Base-by-base conservation (phyloP, 2,329 filamentous ascomycete species). In the Neofusicoccum sp. region DNA sequence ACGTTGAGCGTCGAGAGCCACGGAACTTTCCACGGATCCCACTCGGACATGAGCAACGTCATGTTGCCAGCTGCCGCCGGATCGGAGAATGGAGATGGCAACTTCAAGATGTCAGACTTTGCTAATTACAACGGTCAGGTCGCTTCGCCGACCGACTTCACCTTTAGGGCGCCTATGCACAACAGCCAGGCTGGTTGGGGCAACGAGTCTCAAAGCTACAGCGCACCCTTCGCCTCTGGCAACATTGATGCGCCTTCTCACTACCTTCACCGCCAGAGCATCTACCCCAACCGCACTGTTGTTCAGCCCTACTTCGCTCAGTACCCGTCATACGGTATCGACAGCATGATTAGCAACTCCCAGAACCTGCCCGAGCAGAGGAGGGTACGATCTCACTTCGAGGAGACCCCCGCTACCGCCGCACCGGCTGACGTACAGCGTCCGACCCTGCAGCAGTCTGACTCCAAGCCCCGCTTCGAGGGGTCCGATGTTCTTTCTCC, bases 91-190 rank as follows among this genome's bases (percentile, higher is more conserved):
- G 69, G 70, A 65, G 69, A 71, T 20, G 67, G 66, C 64, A 60
- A 67, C 40, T 69, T 70, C 65, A 64, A 67, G 31, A 63, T 63
- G 48, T 60, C 60, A 34, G 63, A 64, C 40, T 75, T 69, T 71
- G 68, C 72, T 74, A 75, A 75, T 68, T 70, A 69, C 66, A 66
- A 70, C 65, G 71, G 67, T 65, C 73, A 76, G 71, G 70, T 72
- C 36, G 73, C 66, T 43, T 61, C 67, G 26, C 69, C 60, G 33
- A 60, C 45, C 45, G 53, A 60, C 57, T 60, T 56, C 57, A 48
- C 43, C 26, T 48, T 57, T 30, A 45, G 51, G 45, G 20, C 40
- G 30, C 56, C 43, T 6, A 62, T 60, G 38, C 24, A 41, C n/a
- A 34, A 33, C 9, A 66, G 65, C 47, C 66, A 65, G 38, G 71